Base-by-base conservation (phyloP, 192 early-diverging fungal genomes). In the Linnemannia schmuckeri region DNA sequence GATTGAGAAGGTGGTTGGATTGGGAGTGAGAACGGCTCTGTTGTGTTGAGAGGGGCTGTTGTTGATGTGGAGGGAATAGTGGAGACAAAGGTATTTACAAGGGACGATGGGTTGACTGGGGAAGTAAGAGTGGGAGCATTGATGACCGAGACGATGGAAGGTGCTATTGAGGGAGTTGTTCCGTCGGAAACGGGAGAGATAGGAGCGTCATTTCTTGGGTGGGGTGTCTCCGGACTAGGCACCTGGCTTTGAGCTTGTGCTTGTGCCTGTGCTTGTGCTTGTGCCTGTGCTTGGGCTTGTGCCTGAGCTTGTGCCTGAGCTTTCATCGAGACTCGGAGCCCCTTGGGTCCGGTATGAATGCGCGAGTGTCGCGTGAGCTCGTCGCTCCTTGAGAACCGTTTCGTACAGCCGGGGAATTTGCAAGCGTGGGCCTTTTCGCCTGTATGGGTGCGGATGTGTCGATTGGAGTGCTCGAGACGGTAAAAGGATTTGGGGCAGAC, bases 371-470 rank as follows among this genome's bases (percentile, higher is more conserved):
- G 91, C 20, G 95, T 95, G 66, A 97, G 92, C 88, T 97, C 96
- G 85, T 95, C 95, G 41, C 92, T 93, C 24, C 95, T 89, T 8
- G 94, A 94, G 79, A 97, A 97, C 24, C 92, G 91, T 88, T 95
- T 95, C 79, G 92, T 92, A 87, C 96, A 97, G 71, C 94, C 94
- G 22, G 93, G 90, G 72, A 92, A 93, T 54, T 92, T 92, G 86
- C 96, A 97, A 24, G 90, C 89, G 81, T 96, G 94, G 12, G 96
- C 96, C 75, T 94, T 94, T 89, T 97, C 96, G 54, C 96, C 96
- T 1, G 96, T 97, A 80, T 97, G 96, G 3, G 94, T 96, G 77
- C 95, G 93, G 55, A 95, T 93, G 83, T 97, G 96, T 57, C 95
- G 92, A n/a, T 94, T 96, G 86, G 94, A 94, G 86, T 96, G 95